A percentile compares a stretch with the other conserved stretches of the same genome.
These are phyloP conservation scores for Brassica juncea DNA, from an alignment of 345 rosid genomes.

Conservation along the genomic window DNA sequence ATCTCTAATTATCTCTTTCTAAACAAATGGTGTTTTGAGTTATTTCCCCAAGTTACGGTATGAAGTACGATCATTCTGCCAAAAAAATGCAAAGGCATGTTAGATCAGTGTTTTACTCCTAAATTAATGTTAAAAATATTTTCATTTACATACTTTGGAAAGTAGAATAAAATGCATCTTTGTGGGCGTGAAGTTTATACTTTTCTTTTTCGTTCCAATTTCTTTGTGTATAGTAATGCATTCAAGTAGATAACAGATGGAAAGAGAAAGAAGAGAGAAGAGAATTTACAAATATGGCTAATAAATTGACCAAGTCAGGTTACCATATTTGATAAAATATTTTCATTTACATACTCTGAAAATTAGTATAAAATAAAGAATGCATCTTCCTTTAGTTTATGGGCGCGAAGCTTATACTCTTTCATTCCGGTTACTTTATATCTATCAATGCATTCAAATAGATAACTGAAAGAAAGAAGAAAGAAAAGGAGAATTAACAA, in stretches of 20 bases:
- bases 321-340: constrained; percentile 18
- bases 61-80: background rate
- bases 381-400: background rate
- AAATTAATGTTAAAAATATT: background rate
- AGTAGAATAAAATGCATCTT: background rate
- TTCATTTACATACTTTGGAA: background rate
- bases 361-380: background rate
- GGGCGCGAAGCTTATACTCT: background rate
- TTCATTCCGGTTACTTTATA: background rate
- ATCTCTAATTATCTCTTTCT: background rate
- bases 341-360: background rate
- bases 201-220: background rate
- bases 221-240: background rate
- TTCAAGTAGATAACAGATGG: background rate
- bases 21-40: background rate
- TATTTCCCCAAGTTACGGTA: background rate
- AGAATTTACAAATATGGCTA: constrained; percentile 33
- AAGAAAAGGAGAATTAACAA: constrained; percentile 21
- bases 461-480: background rate
- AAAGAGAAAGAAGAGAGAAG: background rate
- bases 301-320: constrained; percentile 38
- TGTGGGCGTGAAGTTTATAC: too few relatives aligned
- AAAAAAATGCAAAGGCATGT: background rate
- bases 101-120: background rate
- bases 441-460: background rate